Conservation (phyloP, 2,329 filamentous ascomycete species). For the Neonectria faginata region DNA sequence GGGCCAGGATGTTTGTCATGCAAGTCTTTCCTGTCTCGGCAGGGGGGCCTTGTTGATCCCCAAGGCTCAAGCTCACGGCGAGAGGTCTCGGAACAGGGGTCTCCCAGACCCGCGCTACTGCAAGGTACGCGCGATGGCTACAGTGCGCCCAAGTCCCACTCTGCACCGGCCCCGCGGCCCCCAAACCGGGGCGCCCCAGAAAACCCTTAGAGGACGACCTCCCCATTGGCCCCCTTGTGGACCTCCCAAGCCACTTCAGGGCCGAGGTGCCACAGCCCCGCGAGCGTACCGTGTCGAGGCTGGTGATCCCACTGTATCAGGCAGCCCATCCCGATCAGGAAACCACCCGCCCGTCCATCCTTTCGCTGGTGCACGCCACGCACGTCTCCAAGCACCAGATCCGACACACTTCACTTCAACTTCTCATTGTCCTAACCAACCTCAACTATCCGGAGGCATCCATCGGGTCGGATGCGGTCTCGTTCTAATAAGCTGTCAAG, state of each 20-base stretch:
- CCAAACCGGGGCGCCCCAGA: conserved; percentile 35
- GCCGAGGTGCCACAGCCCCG: conserved; percentile 11
- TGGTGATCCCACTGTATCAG: conserved; percentile 21
- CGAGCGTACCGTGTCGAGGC: conserved; percentile 21
- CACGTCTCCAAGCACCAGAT: background rate
- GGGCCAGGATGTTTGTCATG: conserved; percentile 42
- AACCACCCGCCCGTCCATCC: conserved; percentile 6
- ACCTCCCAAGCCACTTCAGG: background rate
- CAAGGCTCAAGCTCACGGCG: conserved; percentile 46
- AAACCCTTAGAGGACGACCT: conserved; percentile 17
- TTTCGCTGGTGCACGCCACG: conserved; percentile 11
- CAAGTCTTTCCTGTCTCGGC: conserved; percentile 39
- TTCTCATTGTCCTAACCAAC: conserved; percentile 9
- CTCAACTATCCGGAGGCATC: conserved; percentile 6
- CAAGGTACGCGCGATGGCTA: conserved; percentile 43
- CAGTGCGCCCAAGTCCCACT: conserved; percentile 20
- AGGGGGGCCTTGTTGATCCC: conserved; percentile 34
- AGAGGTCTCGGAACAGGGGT: conserved; percentile 33
- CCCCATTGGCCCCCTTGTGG: conserved; percentile 23
- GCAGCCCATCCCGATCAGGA: conserved; percentile 22
- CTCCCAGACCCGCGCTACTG: conserved; percentile 39
- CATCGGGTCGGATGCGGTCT: background rate
- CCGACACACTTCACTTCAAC: background rate
- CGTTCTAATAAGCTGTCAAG: background rate
- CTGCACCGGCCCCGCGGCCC: conserved; percentile 33